Evolutionary conservation across 1,139 yeast species (phyloP).

Genomic region (Debaryomycetaceae sp.): DNA sequence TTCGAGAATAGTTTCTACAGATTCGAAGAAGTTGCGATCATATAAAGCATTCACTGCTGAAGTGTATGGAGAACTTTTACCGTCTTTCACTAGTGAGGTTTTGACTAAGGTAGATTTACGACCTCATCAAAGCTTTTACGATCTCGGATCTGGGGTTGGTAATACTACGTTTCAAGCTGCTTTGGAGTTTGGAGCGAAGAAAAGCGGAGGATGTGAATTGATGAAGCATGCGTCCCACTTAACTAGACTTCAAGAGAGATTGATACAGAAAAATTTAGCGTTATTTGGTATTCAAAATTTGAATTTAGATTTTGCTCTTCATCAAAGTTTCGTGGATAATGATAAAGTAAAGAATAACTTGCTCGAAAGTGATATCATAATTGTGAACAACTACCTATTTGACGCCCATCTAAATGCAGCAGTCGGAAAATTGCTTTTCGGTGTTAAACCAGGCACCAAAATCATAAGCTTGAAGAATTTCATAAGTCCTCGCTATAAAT

Average conservation of each 20-base stretch:
- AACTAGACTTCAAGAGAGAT: slow-evolving; percentile 57
- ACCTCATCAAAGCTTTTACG: slow-evolving; percentile 62
- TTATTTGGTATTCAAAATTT: slow-evolving; percentile 64
- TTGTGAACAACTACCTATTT: slow-evolving; percentile 81
- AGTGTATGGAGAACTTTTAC: slow-evolving; percentile 89
- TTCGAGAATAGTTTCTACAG: slow-evolving; percentile 74
- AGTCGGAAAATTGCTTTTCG: slow-evolving; percentile 62
- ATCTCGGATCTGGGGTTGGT: slow-evolving; percentile 92
- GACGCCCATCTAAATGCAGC: slow-evolving; percentile 67
- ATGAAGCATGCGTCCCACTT: slow-evolving; percentile 78
- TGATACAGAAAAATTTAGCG: slow-evolving; percentile 55
- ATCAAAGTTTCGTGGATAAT: slow-evolving; percentile 72
- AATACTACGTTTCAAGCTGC: slow-evolving; percentile 91
- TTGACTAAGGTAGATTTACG: slow-evolving; percentile 60
- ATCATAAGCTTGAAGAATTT: slow-evolving; percentile 77
- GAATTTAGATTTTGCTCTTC: slow-evolving; percentile 53
- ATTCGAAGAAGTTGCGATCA: slow-evolving; percentile 58
- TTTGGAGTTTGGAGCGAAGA: slow-evolving; percentile 71
- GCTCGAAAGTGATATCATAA: slow-evolving; percentile 63
- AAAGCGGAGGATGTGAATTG: slow-evolving; percentile 85
- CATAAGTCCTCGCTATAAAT: slow-evolving; percentile 56
- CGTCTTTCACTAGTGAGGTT: slow-evolving; percentile 68
- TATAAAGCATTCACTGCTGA: slow-evolving; percentile 88
- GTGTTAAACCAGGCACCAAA: slow-evolving; percentile 70
- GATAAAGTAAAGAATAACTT: slow-evolving; percentile 51